Evolutionary conservation across 176 grass and related monocot genomes (phyloP).

Genomic region (Rhynchospora breviuscula): DNA sequence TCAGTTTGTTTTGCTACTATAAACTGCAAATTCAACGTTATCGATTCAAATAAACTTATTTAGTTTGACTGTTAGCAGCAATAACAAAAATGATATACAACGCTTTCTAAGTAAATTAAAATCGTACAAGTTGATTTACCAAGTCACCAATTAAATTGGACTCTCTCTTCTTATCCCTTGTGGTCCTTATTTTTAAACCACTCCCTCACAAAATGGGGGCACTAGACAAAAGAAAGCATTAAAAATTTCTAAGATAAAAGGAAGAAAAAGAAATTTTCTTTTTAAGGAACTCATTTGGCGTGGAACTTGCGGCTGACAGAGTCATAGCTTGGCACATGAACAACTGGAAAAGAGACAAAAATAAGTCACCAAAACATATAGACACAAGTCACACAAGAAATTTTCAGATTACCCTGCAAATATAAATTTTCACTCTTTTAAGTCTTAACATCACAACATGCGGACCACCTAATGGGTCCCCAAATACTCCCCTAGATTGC

Average conservation of each 20-base stretch:
- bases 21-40: neutral
- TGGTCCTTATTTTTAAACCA: constrained; percentile 20
- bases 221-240: constrained; percentile 30
- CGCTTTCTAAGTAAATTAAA: constrained; percentile 3
- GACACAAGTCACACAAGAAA: neutral
- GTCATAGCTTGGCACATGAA: constrained; percentile 70
- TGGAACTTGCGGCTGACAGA: constrained; percentile 80
- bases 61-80: constrained; percentile 5
- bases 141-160: constrained; percentile 18
- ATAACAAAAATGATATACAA: constrained; percentile 30
- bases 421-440: neutral
- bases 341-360: constrained; percentile 44
- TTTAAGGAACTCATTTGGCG: constrained; percentile 40
- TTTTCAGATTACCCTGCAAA: neutral
- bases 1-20: neutral
- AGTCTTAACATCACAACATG: neutral
- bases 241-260: constrained; percentile 29
- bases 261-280: neutral
- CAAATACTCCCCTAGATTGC: neutral
- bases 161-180: constrained; percentile 5
- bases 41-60: constrained; percentile 13
- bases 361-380: neutral
- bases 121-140: constrained; percentile 1
- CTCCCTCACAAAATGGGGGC: constrained; percentile 11
- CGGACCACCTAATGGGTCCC: neutral